These are phyloP conservation scores for Aspergillus aculeatus DNA, from an alignment of 2,329 filamentous ascomycete genomes.

Conservation along the genomic window DNA sequence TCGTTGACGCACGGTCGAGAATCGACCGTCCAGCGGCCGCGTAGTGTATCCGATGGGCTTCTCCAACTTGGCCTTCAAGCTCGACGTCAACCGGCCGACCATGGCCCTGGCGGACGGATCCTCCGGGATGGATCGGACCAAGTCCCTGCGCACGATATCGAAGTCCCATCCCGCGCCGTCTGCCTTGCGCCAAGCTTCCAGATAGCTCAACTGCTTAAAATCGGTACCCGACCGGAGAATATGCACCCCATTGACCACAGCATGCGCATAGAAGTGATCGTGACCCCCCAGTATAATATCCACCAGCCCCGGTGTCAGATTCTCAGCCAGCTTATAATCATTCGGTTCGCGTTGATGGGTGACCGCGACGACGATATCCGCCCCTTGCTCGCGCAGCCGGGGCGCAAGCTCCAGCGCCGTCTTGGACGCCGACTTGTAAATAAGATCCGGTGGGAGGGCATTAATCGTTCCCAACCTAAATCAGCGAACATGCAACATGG, in stretches of 20 bases:
- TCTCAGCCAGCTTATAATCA: conserved; percentile 78
- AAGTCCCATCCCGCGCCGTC: conserved; percentile 68
- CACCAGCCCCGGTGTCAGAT: conserved; percentile 67
- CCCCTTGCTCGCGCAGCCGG: conserved; percentile 69
- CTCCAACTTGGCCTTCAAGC: conserved; percentile 72
- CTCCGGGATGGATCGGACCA: conserved; percentile 66
- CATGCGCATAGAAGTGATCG: conserved; percentile 84
- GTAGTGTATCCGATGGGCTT: conserved; percentile 82
- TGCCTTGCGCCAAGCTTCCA: conserved; percentile 67
- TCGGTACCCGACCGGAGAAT: conserved; percentile 85
- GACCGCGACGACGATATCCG: conserved; percentile 77
- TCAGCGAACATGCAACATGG: not conserved
- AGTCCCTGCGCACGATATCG: conserved; percentile 71
- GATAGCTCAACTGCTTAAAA: conserved; percentile 88
- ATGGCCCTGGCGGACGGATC: conserved; percentile 61
- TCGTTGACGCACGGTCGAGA: conserved; percentile 71
- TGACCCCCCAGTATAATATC: conserved; percentile 88
- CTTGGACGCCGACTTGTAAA: conserved; percentile 74
- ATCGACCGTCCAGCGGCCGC: conserved; percentile 79
- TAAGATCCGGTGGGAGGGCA: conserved; percentile 73
- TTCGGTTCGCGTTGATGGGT: conserved; percentile 88
- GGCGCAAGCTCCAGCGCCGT: conserved; percentile 76
- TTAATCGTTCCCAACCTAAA: conserved; percentile 78
- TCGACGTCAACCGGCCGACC: conserved; percentile 68
- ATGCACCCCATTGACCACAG: conserved; percentile 73